These are phyloP conservation scores for Calonectria multiphialidica DNA, from an alignment of 2,329 filamentous ascomycete species.

Conservation along the genomic window DNA sequence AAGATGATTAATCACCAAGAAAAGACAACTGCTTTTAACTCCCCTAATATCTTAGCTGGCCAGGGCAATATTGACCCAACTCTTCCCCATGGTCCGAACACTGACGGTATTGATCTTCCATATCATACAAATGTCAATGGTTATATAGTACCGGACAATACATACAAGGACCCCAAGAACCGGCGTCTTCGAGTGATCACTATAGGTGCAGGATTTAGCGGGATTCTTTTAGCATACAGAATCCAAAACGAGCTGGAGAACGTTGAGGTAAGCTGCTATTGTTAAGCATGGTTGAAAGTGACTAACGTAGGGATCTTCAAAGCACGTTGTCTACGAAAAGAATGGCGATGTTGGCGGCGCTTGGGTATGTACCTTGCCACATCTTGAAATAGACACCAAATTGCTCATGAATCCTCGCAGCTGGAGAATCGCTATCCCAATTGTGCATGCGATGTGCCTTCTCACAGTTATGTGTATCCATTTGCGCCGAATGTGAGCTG, in stretches of 20 bases:
- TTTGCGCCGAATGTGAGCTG: background rate
- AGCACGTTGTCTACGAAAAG: background rate
- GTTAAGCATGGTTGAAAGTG: background rate
- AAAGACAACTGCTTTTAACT: background rate
- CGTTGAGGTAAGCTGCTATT: background rate
- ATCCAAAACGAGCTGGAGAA: constrained; percentile 1
- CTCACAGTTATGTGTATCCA: background rate
- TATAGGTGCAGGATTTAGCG: background rate
- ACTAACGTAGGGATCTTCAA: background rate
- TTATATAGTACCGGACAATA: background rate
- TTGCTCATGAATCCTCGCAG: background rate
- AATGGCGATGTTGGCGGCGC: background rate
- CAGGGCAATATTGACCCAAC: background rate
- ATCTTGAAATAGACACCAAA: too few species aligned
- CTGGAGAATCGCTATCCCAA: background rate
- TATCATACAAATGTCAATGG: background rate
- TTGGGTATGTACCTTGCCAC: background rate
- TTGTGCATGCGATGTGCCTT: background rate
- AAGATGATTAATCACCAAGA: constrained; percentile 2
- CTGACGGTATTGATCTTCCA: background rate
- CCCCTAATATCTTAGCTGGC: background rate
- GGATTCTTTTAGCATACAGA: background rate
- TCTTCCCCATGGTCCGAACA: background rate
- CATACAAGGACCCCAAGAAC: constrained; percentile 1
- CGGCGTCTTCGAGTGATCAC: background rate